phyloP scores from a whole-genome alignment of 2,329 filamentous ascomycete species.

The Purpureocillium lavendulum region DNA sequence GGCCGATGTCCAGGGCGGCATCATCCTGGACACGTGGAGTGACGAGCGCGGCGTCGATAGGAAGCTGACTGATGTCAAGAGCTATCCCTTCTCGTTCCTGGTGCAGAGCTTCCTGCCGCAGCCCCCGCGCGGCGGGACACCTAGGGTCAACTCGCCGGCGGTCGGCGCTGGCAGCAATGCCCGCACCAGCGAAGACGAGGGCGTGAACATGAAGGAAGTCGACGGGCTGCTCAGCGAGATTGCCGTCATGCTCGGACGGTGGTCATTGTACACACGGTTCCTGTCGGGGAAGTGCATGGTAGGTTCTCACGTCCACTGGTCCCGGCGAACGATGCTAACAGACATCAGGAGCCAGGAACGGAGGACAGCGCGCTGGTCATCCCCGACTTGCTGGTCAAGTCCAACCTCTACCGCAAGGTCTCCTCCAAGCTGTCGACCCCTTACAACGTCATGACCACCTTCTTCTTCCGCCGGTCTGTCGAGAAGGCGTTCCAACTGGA shows the following conservation, averaged over 20 bases:
- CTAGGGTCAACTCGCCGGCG: slow-evolving; percentile 71
- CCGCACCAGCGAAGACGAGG: slow-evolving; percentile 74
- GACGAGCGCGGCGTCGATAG: slow-evolving; percentile 81
- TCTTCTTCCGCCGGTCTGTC: slow-evolving; percentile 93
- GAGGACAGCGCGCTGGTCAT: slow-evolving; percentile 52
- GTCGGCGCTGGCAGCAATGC: slow-evolving; percentile 42
- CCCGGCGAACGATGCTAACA: slow-evolving; percentile 6
- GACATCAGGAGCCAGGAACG: slow-evolving; percentile 38
- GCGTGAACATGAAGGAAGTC: slow-evolving; percentile 94
- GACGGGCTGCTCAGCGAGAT: slow-evolving; percentile 83
- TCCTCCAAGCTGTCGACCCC: slow-evolving; percentile 64
- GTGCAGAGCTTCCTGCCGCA: slow-evolving; percentile 84
- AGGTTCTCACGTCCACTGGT: too few relatives aligned
- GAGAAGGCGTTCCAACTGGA: slow-evolving; percentile 98
- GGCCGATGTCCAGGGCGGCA: slow-evolving; percentile 91
- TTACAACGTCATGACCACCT: slow-evolving; percentile 88
- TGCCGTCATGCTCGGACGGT: slow-evolving; percentile 83
- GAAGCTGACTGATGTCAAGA: slow-evolving; percentile 89
- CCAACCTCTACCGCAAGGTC: slow-evolving; percentile 73
- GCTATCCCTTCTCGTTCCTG: slow-evolving; percentile 93
- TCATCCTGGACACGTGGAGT: slow-evolving; percentile 90
- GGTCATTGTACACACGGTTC: slow-evolving; percentile 89
- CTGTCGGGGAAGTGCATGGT: slow-evolving; percentile 79
- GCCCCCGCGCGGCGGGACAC: slow-evolving; percentile 55
- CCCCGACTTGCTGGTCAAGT: slow-evolving; percentile 69